Evolutionary conservation across 2,329 filamentous ascomycete species (phyloP), one percentile per base, ranked within the genome.

Genomic region (Monilinia fructicola): DNA sequence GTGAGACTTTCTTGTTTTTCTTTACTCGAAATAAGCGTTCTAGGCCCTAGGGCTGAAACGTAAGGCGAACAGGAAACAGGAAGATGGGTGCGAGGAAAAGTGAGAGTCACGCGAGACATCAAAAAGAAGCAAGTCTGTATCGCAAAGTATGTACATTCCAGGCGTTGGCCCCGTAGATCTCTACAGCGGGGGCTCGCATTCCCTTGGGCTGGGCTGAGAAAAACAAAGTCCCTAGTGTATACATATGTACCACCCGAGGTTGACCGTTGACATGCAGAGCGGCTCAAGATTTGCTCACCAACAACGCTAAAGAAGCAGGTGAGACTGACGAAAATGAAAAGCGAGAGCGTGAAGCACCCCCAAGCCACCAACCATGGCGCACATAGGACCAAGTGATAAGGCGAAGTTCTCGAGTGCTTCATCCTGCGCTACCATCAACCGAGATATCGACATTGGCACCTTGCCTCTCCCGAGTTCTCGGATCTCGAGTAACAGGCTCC

Each of bases 181-280:
- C 56, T 60, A 42, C 31, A 35, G 42, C 42, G 26, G 38, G 42
- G 42, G 28, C 6, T 48, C 42, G 18, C 40, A 26, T 48, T 38
- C 12, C 23, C 46, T 48, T 35, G 28, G 44, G 28, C 56, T 60
- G 31, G 6, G 44, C 44, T 61, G 38, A 38, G 26, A 10, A 12
- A 52, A 35, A 50, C 9, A 26, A 61, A 26, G 21, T 10, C n/a
- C 9, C 40, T 42, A 16, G 12, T 42, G 10, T 16, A 9, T 48
- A 48, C 44, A 26, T 7, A 26, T 61, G 58, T 50, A 50, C 58
- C 28, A 52, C 58, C 4, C 28, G 31, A 61, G 44, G 58, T 31
- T 61, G 58, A 23, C 58, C 44, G 58, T 50, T 61, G 58, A 61
- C 58, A 61, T 50, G 58, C 58, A 61, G 58, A 21, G 58, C 58